A percentile compares a stretch with the other conserved stretches of the same genome.
Conservation (phyloP, 768 basidiomycete species). For the Serpula lacrymans region DNA sequence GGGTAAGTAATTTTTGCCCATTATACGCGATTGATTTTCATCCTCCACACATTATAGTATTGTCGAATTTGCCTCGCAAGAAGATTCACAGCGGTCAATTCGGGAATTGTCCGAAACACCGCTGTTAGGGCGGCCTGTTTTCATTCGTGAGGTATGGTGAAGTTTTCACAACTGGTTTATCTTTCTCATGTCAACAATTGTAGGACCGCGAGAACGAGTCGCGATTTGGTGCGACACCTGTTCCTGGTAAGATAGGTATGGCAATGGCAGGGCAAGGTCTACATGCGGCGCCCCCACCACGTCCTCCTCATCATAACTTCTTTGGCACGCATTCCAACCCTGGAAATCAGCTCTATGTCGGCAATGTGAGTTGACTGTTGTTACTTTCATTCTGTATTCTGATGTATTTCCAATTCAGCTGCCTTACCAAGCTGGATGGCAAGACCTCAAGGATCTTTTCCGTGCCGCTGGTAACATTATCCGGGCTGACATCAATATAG, state of each 20-base stretch:
- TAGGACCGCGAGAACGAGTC: constrained; percentile 97
- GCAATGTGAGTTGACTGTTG: constrained; percentile 66
- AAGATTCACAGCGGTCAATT: constrained; percentile 87
- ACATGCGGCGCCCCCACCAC: constrained; percentile 75
- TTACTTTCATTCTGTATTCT: not conserved
- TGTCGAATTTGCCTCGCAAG: constrained; percentile 88
- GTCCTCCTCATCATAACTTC: constrained; percentile 77
- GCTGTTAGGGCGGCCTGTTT: constrained; percentile 91
- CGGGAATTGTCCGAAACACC: constrained; percentile 86
- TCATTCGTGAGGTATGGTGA: constrained; percentile 84
- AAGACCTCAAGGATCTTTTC: constrained; percentile 97
- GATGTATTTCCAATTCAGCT: constrained; percentile 46
- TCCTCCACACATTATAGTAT: constrained; percentile 51
- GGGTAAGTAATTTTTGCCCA: constrained; percentile 61
- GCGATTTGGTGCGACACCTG: constrained; percentile 92
- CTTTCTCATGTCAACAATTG: constrained; percentile 1
- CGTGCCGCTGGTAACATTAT: constrained; percentile 93
- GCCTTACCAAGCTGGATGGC: constrained; percentile 98
- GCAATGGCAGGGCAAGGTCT: constrained; percentile 93
- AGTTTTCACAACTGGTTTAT: not conserved
- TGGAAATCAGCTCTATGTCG: constrained; percentile 92
- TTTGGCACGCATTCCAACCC: constrained; percentile 56
- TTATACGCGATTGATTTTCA: no score
- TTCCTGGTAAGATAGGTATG: constrained; percentile 94
- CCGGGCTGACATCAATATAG: constrained; percentile 93